Evolutionary conservation across 2,329 filamentous ascomycete species (phyloP).

Genomic region (Alternaria gaisen): DNA sequence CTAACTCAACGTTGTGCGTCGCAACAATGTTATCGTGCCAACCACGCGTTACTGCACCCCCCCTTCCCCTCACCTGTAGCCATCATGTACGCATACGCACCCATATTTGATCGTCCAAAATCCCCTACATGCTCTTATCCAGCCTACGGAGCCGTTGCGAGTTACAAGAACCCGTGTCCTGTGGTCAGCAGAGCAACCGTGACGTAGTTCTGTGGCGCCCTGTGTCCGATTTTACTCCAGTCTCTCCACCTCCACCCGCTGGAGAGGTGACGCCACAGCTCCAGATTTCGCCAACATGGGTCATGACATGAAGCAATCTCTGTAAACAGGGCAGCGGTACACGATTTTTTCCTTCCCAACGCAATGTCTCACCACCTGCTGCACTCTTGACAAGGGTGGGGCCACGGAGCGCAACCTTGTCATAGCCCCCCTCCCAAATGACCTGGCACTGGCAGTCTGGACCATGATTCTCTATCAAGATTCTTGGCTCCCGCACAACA

Average conservation of each 20-base stretch:
- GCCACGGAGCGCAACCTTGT: too few relatives aligned
- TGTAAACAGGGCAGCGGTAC: slow-evolving; percentile 12
- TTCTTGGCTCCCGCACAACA: neutral
- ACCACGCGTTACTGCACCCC: slow-evolving; percentile 12
- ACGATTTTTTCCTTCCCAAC: neutral
- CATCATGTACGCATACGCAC: neutral
- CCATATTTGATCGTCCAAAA: slow-evolving; percentile 2
- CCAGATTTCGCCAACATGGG: neutral
- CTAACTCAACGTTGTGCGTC: slow-evolving; percentile 8
- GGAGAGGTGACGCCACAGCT: slow-evolving; percentile 16
- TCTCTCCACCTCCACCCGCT: neutral
- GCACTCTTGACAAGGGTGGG: neutral
- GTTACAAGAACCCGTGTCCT: neutral
- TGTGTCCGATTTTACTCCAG: neutral
- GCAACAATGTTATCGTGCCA: slow-evolving; percentile 13
- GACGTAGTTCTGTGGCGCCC: slow-evolving; percentile 20
- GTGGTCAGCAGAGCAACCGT: neutral
- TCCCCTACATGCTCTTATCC: neutral
- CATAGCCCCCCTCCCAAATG: too few relatives aligned
- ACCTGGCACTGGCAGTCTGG: neutral
- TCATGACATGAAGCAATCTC: slow-evolving; percentile 1
- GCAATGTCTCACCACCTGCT: slow-evolving; percentile 10
- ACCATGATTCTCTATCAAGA: neutral
- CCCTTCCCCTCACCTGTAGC: slow-evolving; percentile 11
- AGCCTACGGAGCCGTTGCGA: neutral